These are phyloP conservation scores for Eucalyptus victrix DNA, from an alignment of 345 rosid genomes.

Conservation along the genomic window DNA sequence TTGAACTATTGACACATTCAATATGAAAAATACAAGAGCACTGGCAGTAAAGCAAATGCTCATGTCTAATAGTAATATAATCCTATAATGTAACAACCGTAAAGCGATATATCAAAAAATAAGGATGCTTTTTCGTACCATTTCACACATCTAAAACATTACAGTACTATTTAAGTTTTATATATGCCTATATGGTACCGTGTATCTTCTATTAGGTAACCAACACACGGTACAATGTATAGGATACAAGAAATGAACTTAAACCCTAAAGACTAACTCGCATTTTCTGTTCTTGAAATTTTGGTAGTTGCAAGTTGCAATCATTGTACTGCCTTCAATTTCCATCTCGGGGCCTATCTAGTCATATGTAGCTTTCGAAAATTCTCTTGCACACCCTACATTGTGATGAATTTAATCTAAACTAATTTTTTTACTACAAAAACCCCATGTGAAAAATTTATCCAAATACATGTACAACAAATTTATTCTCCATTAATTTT, in stretches of 20 bases:
- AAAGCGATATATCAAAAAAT: not conserved
- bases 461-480: too few relatives aligned
- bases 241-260: too few relatives aligned
- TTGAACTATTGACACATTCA: not conserved
- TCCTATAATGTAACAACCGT: not conserved
- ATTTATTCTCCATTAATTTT: fast-evolving
- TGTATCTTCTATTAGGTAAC: too few relatives aligned
- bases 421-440: too few relatives aligned
- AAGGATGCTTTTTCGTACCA: not conserved
- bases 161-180: not conserved
- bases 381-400: not conserved
- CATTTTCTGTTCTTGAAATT: not conserved
- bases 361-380: not conserved
- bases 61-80: not conserved
- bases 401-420: not conserved
- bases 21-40: not conserved
- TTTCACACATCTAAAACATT: not conserved
- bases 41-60: not conserved
- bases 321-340: not conserved
- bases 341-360: not conserved
- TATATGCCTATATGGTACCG: too few relatives aligned
- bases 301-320: not conserved
- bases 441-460: too few relatives aligned
- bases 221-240: too few relatives aligned
- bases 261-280: too few relatives aligned